phyloP scores from a whole-genome alignment of 371 early-diverging fungal species.

The Mortierella sp. region DNA sequence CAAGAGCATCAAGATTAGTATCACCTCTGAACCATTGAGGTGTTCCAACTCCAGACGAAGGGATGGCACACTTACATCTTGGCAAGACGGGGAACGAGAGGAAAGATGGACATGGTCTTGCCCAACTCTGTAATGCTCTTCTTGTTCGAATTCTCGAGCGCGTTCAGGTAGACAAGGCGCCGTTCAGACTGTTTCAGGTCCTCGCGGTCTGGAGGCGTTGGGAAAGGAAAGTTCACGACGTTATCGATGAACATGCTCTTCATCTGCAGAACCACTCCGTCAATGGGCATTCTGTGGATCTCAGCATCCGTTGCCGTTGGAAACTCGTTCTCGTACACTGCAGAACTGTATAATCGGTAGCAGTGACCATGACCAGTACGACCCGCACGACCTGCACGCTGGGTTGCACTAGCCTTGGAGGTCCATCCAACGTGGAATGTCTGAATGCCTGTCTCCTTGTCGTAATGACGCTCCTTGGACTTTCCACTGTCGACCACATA shows the following conservation, averaged over 20 bases:
- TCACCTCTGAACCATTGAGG: too few relatives aligned
- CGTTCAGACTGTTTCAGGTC: slow-evolving; percentile 79
- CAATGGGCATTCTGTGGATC: slow-evolving; percentile 95
- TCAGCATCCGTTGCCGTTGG: slow-evolving; percentile 90
- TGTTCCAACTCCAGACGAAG: background rate
- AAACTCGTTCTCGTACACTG: slow-evolving; percentile 94
- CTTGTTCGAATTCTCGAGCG: slow-evolving; percentile 69
- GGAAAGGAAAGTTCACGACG: slow-evolving; percentile 96
- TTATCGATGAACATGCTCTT: slow-evolving; percentile 96
- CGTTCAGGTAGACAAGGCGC: slow-evolving; percentile 77
- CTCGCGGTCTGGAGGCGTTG: slow-evolving; percentile 80
- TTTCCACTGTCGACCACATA: slow-evolving; percentile 98
- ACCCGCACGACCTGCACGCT: slow-evolving; percentile 99
- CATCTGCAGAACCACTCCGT: slow-evolving; percentile 95
- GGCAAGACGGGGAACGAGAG: slow-evolving; percentile 93
- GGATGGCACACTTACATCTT: slow-evolving; percentile 75
- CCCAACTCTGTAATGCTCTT: slow-evolving; percentile 89
- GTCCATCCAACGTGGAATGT: slow-evolving; percentile 92
- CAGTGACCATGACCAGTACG: slow-evolving; percentile 97
- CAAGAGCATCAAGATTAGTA: background rate
- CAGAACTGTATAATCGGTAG: slow-evolving; percentile 96
- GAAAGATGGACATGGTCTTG: slow-evolving; percentile 89
- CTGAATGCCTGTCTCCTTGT: slow-evolving; percentile 85
- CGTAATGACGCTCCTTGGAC: slow-evolving; percentile 90
- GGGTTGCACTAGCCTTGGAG: slow-evolving; percentile 92